Evolutionary conservation across 2,329 filamentous ascomycete species (phyloP).

Genomic region (Fusarium buharicum): DNA sequence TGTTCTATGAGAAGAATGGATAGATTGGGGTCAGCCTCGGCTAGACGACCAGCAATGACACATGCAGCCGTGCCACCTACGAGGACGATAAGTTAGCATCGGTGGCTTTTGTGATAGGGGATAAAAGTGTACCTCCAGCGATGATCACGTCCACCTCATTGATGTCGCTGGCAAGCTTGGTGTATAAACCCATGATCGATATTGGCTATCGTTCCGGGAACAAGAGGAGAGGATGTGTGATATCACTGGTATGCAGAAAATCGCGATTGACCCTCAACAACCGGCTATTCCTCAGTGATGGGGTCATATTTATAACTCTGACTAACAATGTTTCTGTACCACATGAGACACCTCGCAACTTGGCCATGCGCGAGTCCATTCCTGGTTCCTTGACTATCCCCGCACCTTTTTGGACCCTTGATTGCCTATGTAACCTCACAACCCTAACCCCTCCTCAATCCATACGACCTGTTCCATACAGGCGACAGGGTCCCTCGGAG

Average conservation of each 20-base stretch:
- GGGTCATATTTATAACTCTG: conserved; percentile 22
- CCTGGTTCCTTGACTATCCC: not conserved
- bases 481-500: too few relatives aligned
- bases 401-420: conserved; percentile 1
- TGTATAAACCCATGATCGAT: conserved; percentile 33
- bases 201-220: conserved; percentile 4
- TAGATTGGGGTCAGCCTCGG: conserved; percentile 44
- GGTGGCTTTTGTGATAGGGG: too few relatives aligned
- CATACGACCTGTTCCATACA: too few relatives aligned
- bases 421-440: not conserved
- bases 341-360: not conserved
- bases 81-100: not conserved
- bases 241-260: not conserved
- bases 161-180: conserved; percentile 36
- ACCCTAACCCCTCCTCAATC: too few relatives aligned
- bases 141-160: conserved; percentile 38
- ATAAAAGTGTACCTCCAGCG: conserved; percentile 31
- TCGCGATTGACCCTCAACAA: not conserved
- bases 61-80: conserved; percentile 49
- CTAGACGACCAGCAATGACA: conserved; percentile 47
- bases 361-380: conserved; percentile 1
- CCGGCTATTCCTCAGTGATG: not conserved
- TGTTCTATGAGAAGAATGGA: conserved; percentile 49
- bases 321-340: not conserved
- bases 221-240: not conserved